These are phyloP conservation scores for Canariomyces notabilis DNA, from an alignment of 2,329 filamentous ascomycete species.

Conservation along the genomic window DNA sequence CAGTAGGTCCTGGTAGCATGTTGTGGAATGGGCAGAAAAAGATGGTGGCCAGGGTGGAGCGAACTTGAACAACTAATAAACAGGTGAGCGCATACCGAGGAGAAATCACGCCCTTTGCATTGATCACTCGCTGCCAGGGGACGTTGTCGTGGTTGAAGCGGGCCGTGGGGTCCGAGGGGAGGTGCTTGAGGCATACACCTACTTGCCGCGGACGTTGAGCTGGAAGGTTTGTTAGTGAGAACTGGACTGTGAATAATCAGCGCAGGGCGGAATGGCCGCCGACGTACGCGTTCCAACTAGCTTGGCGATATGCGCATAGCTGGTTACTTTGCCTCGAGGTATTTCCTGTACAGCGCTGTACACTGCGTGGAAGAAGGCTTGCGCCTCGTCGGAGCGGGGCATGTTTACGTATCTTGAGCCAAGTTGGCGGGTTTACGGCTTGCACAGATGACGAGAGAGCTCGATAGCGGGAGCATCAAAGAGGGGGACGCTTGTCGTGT, in stretches of 20 bases:
- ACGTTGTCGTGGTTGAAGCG: constrained; percentile 72
- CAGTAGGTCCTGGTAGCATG: too few relatives aligned
- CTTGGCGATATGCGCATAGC: constrained; percentile 75
- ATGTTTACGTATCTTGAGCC: constrained; percentile 37
- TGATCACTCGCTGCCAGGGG: constrained; percentile 93
- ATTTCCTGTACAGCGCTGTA: constrained; percentile 84
- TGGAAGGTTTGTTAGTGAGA: constrained; percentile 30
- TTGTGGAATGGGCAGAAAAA: too few relatives aligned
- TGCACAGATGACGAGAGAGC: too few relatives aligned
- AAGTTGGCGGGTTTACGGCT: too few relatives aligned
- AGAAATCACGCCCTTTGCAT: constrained; percentile 79
- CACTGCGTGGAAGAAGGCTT: constrained; percentile 69
- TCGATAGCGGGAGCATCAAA: too few relatives aligned
- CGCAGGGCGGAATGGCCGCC: not conserved
- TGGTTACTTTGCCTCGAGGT: constrained; percentile 76
- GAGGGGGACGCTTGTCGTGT: too few relatives aligned
- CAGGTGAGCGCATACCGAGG: constrained; percentile 60
- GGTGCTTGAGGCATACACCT: constrained; percentile 82
- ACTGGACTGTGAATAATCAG: not conserved
- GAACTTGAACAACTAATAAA: too few relatives aligned
- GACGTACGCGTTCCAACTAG: constrained; percentile 68
- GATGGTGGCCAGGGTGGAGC: too few relatives aligned
- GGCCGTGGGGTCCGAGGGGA: constrained; percentile 51
- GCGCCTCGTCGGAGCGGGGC: constrained; percentile 68
- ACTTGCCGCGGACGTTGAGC: constrained; percentile 77